phyloP scores from a whole-genome alignment of 1,284 basidiomycete genomes.

The Coniferiporia weirii region DNA sequence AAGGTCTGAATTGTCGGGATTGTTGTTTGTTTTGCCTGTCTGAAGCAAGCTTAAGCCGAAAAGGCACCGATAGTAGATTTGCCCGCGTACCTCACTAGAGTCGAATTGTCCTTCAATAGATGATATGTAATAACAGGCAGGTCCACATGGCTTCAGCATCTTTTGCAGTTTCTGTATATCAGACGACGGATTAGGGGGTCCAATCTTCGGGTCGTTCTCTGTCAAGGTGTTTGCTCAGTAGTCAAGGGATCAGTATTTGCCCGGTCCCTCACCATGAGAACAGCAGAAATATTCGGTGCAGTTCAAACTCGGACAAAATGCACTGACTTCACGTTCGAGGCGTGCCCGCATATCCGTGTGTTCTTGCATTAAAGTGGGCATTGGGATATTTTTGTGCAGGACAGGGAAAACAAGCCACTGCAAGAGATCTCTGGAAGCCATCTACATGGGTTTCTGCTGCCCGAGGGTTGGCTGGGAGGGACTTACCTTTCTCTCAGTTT shows the following conservation, averaged over 20 bases:
- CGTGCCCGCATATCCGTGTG: constrained; percentile 27
- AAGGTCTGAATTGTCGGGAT: not conserved
- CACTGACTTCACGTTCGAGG: constrained; percentile 31
- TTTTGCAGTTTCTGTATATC: not conserved
- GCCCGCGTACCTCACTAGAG: not conserved
- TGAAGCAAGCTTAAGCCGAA: constrained; percentile 34
- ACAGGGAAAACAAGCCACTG: constrained; percentile 16
- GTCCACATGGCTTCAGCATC: constrained; percentile 15
- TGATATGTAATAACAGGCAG: constrained; percentile 11
- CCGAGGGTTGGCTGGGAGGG: not conserved
- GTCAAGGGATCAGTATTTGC: no score
- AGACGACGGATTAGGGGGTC: not conserved
- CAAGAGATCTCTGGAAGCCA: constrained; percentile 17
- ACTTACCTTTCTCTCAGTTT: constrained; percentile 31
- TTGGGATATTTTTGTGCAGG: constrained; percentile 7
- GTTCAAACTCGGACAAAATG: constrained; percentile 51
- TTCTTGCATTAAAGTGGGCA: not conserved
- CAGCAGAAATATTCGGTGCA: constrained; percentile 48
- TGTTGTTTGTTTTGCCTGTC: constrained; percentile 11
- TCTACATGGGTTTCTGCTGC: not conserved
- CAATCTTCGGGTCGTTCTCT: constrained; percentile 1
- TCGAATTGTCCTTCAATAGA: no score
- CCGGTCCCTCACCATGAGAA: constrained; percentile 36
- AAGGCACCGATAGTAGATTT: not conserved
- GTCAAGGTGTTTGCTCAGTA: not conserved